Percentiles rank a stretch among this genome's conserved stretches.
Conservation (phyloP, 2,329 filamentous ascomycete species). For the Epichloe hybrida region DNA sequence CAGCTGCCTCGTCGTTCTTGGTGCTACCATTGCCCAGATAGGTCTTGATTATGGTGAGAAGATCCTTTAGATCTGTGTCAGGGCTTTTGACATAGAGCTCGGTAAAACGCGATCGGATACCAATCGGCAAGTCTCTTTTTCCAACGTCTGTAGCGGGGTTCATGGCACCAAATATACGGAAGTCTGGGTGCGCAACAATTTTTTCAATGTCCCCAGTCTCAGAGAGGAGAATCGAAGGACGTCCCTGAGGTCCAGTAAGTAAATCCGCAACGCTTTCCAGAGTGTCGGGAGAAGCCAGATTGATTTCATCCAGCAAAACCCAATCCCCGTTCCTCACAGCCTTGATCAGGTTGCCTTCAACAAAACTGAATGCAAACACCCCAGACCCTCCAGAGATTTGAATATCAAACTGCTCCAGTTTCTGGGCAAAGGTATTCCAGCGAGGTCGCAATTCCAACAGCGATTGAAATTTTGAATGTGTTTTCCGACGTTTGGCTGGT, state of each 20-base stretch:
- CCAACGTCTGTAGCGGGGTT: conserved; percentile 96
- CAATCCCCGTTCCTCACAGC: conserved; percentile 94
- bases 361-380: conserved; percentile 83
- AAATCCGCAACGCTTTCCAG: conserved; percentile 88
- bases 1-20: conserved; percentile 58
- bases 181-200: conserved; percentile 78
- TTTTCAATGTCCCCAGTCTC: conserved; percentile 90
- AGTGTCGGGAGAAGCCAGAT: conserved; percentile 86
- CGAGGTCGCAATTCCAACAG: conserved; percentile 44
- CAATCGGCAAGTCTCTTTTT: conserved; percentile 83
- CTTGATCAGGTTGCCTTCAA: conserved; percentile 92
- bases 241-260: conserved; percentile 56
- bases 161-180: conserved; percentile 96
- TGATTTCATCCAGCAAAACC: conserved; percentile 95
- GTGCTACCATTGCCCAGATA: conserved; percentile 65
- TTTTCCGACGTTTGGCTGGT: conserved; percentile 57
- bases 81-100: conserved; percentile 90
- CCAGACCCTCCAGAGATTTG: conserved; percentile 62
- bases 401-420: conserved; percentile 64
- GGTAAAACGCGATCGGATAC: conserved; percentile 83
- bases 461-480: conserved; percentile 52
- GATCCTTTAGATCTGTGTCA: conserved; percentile 72
- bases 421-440: conserved; percentile 70
- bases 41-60: conserved; percentile 75
- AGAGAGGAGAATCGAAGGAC: conserved; percentile 74